A percentile compares a stretch with the other conserved stretches of the same genome.
These are phyloP conservation scores for Gossypium trilobum DNA, from an alignment of 441 rosid genomes.

Conservation along the genomic window DNA sequence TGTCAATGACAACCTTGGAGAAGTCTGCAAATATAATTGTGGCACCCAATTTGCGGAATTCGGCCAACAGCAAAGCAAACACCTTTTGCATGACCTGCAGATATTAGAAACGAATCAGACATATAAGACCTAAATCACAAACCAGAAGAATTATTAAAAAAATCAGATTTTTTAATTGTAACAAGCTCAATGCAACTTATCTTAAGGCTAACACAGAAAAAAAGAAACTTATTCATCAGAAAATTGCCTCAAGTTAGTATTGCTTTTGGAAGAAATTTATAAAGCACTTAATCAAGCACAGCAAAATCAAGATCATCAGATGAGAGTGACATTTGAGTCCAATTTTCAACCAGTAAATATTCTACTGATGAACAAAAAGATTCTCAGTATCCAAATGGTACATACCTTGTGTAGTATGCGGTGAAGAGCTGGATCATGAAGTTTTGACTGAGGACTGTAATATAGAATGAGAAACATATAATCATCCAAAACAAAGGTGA, in stretches of 20 bases:
- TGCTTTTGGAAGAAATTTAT: background rate
- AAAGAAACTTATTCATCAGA: background rate
- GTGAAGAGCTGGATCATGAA: constrained; percentile 93
- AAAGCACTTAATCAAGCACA: constrained; percentile 2
- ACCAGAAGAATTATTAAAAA: background rate
- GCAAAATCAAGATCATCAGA: background rate
- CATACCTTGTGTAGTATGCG: constrained; percentile 88
- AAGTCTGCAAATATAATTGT: constrained; percentile 81
- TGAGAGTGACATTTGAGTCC: background rate
- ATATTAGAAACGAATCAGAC: constrained; percentile 1
- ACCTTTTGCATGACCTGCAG: constrained; percentile 91
- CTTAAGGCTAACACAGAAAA: background rate
- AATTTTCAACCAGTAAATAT: background rate
- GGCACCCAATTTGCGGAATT: constrained; percentile 90
- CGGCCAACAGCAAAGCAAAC: constrained; percentile 83
- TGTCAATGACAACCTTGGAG: constrained; percentile 79
- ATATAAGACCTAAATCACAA: background rate
- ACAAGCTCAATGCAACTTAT: background rate
- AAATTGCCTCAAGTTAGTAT: background rate
- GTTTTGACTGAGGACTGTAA: constrained; percentile 83
- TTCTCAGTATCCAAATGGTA: background rate
- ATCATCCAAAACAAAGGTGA: constrained; percentile 22
- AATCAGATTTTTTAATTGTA: background rate
- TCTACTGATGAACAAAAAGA: background rate
- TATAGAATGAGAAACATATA: constrained; percentile 17